A percentile compares a stretch with the other conserved stretches of the same genome.
Conservation (phyloP, 2,329 filamentous ascomycete species). For the Tolypocladium pustulatum region DNA sequence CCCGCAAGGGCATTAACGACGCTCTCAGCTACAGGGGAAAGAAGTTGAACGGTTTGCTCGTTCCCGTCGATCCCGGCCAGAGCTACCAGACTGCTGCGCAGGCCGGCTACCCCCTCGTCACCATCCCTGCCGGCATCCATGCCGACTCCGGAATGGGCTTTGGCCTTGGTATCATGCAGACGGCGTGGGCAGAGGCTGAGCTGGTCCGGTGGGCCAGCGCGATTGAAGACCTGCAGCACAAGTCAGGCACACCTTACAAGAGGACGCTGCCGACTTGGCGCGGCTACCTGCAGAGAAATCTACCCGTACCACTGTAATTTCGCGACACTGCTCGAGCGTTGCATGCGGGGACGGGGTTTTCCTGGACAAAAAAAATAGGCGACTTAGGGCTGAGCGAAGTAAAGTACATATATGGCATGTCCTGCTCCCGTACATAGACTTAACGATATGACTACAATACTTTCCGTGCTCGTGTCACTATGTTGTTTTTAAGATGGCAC, state of each 20-base stretch:
- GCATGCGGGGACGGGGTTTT: too few species aligned
- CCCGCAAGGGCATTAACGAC: constrained; percentile 59
- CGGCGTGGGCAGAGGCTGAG: constrained; percentile 47
- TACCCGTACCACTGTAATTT: constrained; percentile 25
- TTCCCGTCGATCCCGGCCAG: constrained; percentile 58
- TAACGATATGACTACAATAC: background rate
- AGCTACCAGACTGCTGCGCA: constrained; percentile 62
- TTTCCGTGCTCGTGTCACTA: too few species aligned
- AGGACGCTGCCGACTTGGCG: constrained; percentile 41
- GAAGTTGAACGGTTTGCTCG: constrained; percentile 51
- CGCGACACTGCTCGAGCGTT: background rate
- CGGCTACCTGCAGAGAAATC: constrained; percentile 35
- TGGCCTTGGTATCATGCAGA: constrained; percentile 47
- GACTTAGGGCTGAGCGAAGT: too few species aligned
- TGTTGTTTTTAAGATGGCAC: background rate
- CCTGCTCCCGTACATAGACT: background rate
- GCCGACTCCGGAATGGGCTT: constrained; percentile 48
- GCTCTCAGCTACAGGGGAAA: constrained; percentile 40
- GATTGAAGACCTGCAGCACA: constrained; percentile 47
- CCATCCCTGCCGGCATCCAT: constrained; percentile 52
- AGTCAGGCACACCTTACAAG: constrained; percentile 29
- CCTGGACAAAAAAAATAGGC: too few species aligned
- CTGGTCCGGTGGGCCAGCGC: constrained; percentile 53
- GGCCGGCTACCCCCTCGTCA: constrained; percentile 65
- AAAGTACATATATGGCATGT: background rate